Base-by-base conservation (phyloP, 805 yeast species). In the Metschnikowia gruessii region DNA sequence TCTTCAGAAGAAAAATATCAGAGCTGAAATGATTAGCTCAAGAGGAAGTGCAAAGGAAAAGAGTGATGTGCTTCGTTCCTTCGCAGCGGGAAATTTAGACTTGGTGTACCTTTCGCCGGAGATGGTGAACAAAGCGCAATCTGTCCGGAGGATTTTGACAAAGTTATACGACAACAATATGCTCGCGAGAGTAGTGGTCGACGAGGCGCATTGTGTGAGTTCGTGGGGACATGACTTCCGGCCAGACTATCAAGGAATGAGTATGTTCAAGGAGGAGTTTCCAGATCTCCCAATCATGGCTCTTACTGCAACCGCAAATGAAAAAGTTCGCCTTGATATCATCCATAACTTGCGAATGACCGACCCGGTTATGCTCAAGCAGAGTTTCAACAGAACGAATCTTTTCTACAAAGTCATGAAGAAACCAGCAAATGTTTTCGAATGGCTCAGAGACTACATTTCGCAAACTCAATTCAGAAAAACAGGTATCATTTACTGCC, bases 171-270 rank as follows among this genome's bases (percentile, higher is more conserved):
- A 72, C 15, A 75, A 74, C 24, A 70, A 76, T 12, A 69, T 71
- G 55, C 69, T 94, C 31, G 96, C 97, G 0, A 73, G 98, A 44
- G 76, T 94, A 32, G 96, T 94, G 10, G 89, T 94, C 37, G 99
- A 94, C 68, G 99, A 89, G 62, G 99, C 99, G 0, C 99, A 94
- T 68, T 94, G 99, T 75, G 95, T 94, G 37, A 88, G 96, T 43
- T 85, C 95, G 10, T 94, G 99, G 99, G 99, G 99, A 17, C 99
- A 94, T 66, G 99, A 94, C 65, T 94, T 94, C 64, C 75, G 99
- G 43, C 97, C 98, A 0, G 98, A 94, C 64, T 94, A 94, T 68
- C 87, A 90, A 57, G 85, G 83, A 10, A 72, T 94, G 60, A 80
- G 81, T 30, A 77, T 75, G 53, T 87, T 94, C 64, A 89, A 89